Evolutionary conservation across 169 alveolate genomes (phyloP).

Genomic region (Cryptosporidium sp.): DNA sequence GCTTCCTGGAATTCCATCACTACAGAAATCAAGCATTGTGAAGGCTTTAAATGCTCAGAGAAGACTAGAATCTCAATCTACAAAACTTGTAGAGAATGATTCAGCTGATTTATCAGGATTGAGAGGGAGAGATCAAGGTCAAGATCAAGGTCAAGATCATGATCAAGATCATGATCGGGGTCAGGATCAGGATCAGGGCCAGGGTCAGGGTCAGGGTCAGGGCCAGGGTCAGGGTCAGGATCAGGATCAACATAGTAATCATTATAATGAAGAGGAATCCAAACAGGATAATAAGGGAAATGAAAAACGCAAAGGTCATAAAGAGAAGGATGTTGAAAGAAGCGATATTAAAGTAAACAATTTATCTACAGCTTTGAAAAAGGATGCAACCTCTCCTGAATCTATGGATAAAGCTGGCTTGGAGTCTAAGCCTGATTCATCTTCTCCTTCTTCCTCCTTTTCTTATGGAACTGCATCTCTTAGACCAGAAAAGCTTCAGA

Average conservation of each 20-base stretch:
- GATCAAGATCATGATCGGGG: neutral
- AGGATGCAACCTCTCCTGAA: neutral
- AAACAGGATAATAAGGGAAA: neutral
- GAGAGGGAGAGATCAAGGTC: neutral
- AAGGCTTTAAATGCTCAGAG: constrained; percentile 71
- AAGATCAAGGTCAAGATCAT: neutral
- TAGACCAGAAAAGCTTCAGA: constrained; percentile 11
- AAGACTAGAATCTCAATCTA: constrained; percentile 38
- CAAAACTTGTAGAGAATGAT: neutral
- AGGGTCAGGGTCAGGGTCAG: neutral
- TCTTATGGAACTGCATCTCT: neutral
- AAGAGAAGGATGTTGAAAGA: neutral
- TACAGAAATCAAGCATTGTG: constrained; percentile 62
- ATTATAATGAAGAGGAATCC: neutral
- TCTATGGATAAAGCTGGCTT: no score
- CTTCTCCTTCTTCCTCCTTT: neutral
- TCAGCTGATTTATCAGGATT: neutral
- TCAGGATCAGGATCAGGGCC: neutral
- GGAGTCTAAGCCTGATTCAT: neutral
- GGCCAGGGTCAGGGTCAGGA: neutral
- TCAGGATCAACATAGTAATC: neutral
- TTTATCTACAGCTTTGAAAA: neutral
- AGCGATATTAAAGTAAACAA: neutral
- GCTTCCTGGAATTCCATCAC: constrained; percentile 60
- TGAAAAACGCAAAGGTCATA: neutral